phyloP scores from a whole-genome alignment of 257 asterid species.

The Ocimum tenuiflorum region DNA sequence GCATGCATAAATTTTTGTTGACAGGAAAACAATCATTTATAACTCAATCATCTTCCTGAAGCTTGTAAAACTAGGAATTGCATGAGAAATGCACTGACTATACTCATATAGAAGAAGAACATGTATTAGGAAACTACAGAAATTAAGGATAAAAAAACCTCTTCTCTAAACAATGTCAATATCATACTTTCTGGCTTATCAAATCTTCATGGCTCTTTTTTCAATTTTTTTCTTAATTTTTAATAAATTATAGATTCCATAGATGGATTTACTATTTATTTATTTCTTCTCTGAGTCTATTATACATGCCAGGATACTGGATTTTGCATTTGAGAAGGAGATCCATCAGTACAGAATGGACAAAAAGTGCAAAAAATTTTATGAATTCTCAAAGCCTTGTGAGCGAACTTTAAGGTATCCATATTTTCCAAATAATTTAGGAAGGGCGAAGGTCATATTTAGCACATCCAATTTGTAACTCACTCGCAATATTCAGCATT shows the following conservation, averaged over 20 bases:
- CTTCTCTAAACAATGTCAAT: not conserved
- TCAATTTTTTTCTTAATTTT: not conserved
- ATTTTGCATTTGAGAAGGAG: not conserved
- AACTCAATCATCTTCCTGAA: not conserved
- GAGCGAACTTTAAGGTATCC: not conserved
- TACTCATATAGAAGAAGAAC: not conserved
- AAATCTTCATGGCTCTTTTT: not conserved
- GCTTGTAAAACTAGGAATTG: not conserved
- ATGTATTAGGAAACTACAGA: not conserved
- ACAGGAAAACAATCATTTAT: not conserved
- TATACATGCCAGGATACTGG: not conserved
- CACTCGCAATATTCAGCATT: not conserved
- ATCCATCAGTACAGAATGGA: too few relatives aligned
- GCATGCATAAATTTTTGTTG: slow-evolving; percentile 21
- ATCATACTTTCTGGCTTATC: not conserved
- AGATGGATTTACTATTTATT: not conserved
- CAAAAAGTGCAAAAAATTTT: too few relatives aligned
- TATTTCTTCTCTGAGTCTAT: not conserved
- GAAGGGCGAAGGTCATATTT: not conserved
- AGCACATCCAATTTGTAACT: not conserved
- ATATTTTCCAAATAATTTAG: not conserved
- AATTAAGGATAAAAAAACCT: slow-evolving; percentile 3
- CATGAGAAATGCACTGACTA: too few relatives aligned
- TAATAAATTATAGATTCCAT: not conserved
- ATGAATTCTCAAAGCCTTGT: not conserved